Conservation (phyloP, 2,329 filamentous ascomycete species). For the Monosporascus sp. region DNA sequence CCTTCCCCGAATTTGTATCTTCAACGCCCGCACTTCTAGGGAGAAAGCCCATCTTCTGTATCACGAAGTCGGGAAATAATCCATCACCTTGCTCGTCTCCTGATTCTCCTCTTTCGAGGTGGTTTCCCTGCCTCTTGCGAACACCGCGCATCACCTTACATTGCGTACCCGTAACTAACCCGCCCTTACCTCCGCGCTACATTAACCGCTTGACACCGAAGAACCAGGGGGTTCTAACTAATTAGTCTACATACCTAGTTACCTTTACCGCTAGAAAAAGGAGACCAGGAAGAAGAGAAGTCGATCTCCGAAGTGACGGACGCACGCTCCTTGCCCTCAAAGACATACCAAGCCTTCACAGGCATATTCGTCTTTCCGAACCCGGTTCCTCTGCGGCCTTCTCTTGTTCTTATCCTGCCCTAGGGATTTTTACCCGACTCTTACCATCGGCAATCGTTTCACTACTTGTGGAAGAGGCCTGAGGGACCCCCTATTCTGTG, state of each 20-base stretch:
- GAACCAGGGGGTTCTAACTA: neutral
- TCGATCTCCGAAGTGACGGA: neutral
- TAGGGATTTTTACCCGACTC: neutral
- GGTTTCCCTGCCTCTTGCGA: neutral
- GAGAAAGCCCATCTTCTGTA: neutral
- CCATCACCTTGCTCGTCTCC: neutral
- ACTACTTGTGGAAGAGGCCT: neutral
- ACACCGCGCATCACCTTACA: neutral
- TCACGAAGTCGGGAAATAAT: neutral
- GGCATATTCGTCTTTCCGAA: neutral
- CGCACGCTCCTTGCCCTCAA: neutral
- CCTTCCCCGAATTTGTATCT: neutral
- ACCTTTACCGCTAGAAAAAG: neutral
- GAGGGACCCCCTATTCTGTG: slow-evolving; percentile 9
- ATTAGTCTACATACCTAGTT: neutral
- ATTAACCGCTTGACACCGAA: neutral
- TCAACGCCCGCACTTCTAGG: too few relatives aligned
- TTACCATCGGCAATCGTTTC: neutral
- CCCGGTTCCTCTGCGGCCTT: too few relatives aligned
- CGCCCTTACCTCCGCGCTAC: neutral
- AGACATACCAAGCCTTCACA: neutral
- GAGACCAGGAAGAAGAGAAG: neutral
- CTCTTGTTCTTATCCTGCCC: neutral
- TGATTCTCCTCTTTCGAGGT: neutral
- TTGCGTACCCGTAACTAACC: neutral